phyloP scores from a whole-genome alignment of 2,329 filamentous ascomycete species.

The Emergomyces orientalis region DNA sequence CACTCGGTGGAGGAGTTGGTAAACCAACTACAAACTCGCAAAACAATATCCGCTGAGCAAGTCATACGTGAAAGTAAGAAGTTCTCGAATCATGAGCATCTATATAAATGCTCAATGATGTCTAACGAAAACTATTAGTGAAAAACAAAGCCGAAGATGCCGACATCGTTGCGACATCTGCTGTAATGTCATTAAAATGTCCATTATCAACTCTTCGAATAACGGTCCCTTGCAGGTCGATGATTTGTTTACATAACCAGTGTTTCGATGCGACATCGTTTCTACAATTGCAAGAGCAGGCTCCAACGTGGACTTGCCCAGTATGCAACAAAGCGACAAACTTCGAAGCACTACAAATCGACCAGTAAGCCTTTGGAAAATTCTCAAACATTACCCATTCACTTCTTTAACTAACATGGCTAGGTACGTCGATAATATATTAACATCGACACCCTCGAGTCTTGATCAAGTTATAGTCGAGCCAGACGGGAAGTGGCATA shows the following conservation, averaged over 20 bases:
- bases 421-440: slow-evolving; percentile 80
- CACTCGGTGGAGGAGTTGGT: slow-evolving; percentile 64
- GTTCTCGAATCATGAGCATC: slow-evolving; percentile 23
- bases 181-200: slow-evolving; percentile 83
- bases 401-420: slow-evolving; percentile 10
- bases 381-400: background rate
- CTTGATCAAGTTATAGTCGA: slow-evolving; percentile 85
- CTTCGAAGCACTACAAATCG: slow-evolving; percentile 75
- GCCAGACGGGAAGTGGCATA: slow-evolving; percentile 70
- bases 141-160: slow-evolving; percentile 70
- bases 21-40: slow-evolving; percentile 53
- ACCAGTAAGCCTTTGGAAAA: slow-evolving; percentile 54
- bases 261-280: slow-evolving; percentile 94
- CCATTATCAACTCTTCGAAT: slow-evolving; percentile 82
- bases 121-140: slow-evolving; percentile 44
- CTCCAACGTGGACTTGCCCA: slow-evolving; percentile 92
- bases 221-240: slow-evolving; percentile 66
- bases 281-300: slow-evolving; percentile 88
- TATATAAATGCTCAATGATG: slow-evolving; percentile 6
- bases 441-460: slow-evolving; percentile 59
- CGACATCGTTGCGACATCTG: slow-evolving; percentile 82
- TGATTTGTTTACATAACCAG: slow-evolving; percentile 76
- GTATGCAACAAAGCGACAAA: slow-evolving; percentile 77
- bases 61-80: slow-evolving; percentile 71
- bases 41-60: slow-evolving; percentile 66